Conservation (phyloP, 2,329 filamentous ascomycete genomes). For the Diplodia scrobiculata region DNA sequence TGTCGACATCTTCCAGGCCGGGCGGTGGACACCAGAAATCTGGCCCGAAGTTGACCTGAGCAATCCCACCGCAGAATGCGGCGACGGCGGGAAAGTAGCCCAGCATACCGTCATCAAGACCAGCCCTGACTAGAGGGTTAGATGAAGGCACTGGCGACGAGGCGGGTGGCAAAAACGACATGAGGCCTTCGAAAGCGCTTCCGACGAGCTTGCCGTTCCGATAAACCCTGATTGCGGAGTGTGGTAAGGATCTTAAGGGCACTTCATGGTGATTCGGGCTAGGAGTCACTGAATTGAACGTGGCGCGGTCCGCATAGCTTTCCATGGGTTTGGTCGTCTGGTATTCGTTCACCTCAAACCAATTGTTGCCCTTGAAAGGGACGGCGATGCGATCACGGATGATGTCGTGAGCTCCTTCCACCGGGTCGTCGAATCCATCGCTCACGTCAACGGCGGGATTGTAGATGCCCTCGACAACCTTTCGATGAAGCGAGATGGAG, state of each 20-base stretch:
- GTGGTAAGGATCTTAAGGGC: conserved; percentile 81
- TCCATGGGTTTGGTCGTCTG: conserved; percentile 86
- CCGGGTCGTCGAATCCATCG: conserved; percentile 58
- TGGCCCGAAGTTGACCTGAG: conserved; percentile 91
- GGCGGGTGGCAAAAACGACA: conserved; percentile 88
- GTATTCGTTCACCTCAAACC: conserved; percentile 92
- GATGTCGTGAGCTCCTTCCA: conserved; percentile 71
- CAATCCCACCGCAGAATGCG: conserved; percentile 86
- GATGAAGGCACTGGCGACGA: conserved; percentile 68
- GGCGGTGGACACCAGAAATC: conserved; percentile 87
- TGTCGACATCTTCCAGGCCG: conserved; percentile 50
- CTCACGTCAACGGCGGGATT: conserved; percentile 77
- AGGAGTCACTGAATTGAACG: conserved; percentile 68
- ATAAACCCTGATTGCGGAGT: conserved; percentile 84
- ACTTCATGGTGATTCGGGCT: conserved; percentile 72
- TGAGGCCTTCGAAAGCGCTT: conserved; percentile 81
- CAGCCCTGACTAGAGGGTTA: conserved; percentile 58
- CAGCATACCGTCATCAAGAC: conserved; percentile 89
- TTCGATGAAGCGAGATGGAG: conserved; percentile 79
- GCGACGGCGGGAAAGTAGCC: conserved; percentile 95
- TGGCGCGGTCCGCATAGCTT: conserved; percentile 56
- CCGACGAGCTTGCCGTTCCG: conserved; percentile 89
- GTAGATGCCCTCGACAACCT: conserved; percentile 82
- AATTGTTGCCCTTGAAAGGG: conserved; percentile 87
- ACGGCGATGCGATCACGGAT: conserved; percentile 95